Evolutionary conservation across 192 early-diverging fungal species (phyloP).

Genomic region (Coemansia sp.): DNA sequence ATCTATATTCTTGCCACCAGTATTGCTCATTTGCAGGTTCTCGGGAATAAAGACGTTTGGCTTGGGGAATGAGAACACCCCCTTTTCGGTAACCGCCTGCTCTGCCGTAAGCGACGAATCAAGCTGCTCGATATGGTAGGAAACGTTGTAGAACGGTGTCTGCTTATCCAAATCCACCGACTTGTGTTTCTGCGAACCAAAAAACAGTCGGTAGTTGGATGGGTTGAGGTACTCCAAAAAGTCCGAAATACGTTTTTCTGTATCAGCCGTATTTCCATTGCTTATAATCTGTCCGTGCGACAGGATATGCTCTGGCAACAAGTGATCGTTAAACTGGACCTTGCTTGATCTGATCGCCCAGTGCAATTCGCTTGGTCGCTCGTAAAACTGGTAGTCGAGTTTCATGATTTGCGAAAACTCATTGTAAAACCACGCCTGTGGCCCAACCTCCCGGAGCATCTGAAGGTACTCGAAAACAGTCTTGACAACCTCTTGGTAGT

Average conservation of each 20-base stretch:
- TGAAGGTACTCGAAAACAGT: constrained; percentile 32
- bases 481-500: constrained; percentile 25
- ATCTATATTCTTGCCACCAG: neutral
- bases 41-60: constrained; percentile 63
- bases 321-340: constrained; percentile 67
- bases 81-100: constrained; percentile 4
- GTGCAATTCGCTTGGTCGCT: constrained; percentile 58
- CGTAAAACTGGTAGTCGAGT: constrained; percentile 60
- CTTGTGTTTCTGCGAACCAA: constrained; percentile 37
- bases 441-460: constrained; percentile 19
- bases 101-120: constrained; percentile 5
- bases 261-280: constrained; percentile 59
- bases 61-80: constrained; percentile 48
- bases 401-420: constrained; percentile 35
- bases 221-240: constrained; percentile 57
- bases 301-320: constrained; percentile 63
- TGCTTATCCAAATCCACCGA: constrained; percentile 32
- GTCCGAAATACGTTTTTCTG: constrained; percentile 55
- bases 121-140: constrained; percentile 60
- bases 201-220: constrained; percentile 59
- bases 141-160: constrained; percentile 76
- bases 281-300: constrained; percentile 56
- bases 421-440: constrained; percentile 28
- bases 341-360: constrained; percentile 63
- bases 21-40: constrained; percentile 57